Conservation (phyloP, 495 filamentous ascomycete species). For the Clohesyomyces aquaticus region DNA sequence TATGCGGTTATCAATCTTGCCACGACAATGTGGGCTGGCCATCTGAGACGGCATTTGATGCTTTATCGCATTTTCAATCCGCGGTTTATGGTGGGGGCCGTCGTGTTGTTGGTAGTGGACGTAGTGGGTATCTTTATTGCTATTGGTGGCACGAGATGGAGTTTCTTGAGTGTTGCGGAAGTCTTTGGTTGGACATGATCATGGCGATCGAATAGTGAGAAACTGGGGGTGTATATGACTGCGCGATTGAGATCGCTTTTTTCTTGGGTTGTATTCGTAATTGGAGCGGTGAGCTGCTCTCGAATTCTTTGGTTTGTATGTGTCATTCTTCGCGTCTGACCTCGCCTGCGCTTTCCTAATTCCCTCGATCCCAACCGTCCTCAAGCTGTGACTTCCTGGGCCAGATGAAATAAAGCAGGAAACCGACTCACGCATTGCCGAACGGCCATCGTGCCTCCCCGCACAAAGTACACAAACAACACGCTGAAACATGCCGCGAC, state of each 20-base stretch:
- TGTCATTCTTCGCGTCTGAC: no score
- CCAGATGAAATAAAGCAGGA: no score
- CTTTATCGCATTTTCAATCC: conserved; percentile 94
- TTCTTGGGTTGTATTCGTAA: not conserved
- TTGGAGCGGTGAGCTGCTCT: not conserved
- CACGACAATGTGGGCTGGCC: conserved; percentile 84
- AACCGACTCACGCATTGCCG: no score
- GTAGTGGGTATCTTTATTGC: conserved; percentile 69
- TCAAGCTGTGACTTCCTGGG: no score
- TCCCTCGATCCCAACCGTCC: no score
- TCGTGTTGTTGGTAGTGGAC: conserved; percentile 74
- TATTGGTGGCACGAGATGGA: conserved; percentile 71
- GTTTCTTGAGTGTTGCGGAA: conserved; percentile 75
- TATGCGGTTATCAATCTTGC: conserved; percentile 79
- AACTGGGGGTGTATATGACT: not conserved
- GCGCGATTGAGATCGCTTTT: not conserved
- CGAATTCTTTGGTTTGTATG: conserved; percentile 1
- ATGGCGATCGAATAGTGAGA: not conserved
- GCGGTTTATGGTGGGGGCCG: conserved; percentile 81
- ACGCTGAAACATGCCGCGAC: no score
- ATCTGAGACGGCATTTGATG: conserved; percentile 90
- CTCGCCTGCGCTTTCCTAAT: no score
- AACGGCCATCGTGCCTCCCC: no score
- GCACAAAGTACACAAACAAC: no score
- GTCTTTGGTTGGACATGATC: conserved; percentile 70